Evolutionary conservation across 2,329 filamentous ascomycete genomes (phyloP), one percentile per base, ranked within the genome.

Genomic region (Penicillium sp.): DNA sequence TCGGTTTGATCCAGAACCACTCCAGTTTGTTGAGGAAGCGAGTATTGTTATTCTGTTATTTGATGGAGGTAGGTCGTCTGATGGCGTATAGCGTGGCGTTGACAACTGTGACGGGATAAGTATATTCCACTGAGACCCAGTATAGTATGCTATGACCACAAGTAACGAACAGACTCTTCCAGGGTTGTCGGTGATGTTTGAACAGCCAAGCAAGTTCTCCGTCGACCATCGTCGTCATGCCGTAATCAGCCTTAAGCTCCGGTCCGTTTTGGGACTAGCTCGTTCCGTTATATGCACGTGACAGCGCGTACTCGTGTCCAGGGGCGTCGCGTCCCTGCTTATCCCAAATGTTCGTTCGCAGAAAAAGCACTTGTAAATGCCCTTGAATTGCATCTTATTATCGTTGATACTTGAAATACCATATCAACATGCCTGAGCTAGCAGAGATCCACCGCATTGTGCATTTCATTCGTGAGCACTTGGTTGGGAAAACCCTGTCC

Each of bases 401-500:
- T 3, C 17, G 10, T 17, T 37, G 17, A n/a, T 44, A 33, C 24
- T 37, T 13, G 15, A 44, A 42, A 29, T 15, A n/a, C 21, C 24
- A 33, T 19, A 28, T 7, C 39, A 61, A 43, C 35, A 76, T 76
- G 74, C 74, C 74, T 53, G 74, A 76, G 49, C 68, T 76, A 57
- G 70, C 72, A 21, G 74, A 76, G 83, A 85, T 96, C 57, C 86
- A 88, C 19, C 86, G 90, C 38, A 81, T 91, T 57, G 88, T 94
- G 43, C 86, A 95, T 66, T 94, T 84, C 66, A 80, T 98, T 34
- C 83, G 82, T 53, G 83, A 85, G 56, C 81, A 88, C 67, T 78
- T 95, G n/a, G 85, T 94, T 26, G 88, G 88, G 49, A 93, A 88
- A 72, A 86, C 77, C 9, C 83, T 98, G 53, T 72, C 77, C 41